These are phyloP conservation scores for Polytrichum commune DNA, from an alignment of 225 moss, liverwort and hornwort genomes.

Conservation along the genomic window DNA sequence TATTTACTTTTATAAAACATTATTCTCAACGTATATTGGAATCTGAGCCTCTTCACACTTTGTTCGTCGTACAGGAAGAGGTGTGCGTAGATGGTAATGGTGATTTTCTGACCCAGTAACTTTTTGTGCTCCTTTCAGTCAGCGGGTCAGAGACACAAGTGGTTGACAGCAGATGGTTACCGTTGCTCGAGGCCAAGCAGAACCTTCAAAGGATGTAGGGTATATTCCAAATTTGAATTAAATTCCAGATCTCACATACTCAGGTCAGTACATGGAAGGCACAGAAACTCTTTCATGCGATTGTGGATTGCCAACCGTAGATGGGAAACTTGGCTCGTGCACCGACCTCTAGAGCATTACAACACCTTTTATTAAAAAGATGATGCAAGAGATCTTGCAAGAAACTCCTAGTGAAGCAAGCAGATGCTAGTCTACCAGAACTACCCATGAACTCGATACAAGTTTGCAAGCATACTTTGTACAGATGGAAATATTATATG, in stretches of 20 bases:
- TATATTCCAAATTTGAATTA: neutral
- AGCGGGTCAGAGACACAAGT: slow-evolving; percentile 19
- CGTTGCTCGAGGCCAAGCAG: slow-evolving; percentile 40
- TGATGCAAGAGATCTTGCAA: no score
- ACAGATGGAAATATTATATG: no score
- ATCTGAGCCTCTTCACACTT: neutral
- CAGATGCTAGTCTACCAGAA: no score
- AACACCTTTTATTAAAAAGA: no score
- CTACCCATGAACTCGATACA: no score
- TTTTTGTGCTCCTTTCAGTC: slow-evolving; percentile 19
- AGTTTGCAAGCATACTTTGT: no score
- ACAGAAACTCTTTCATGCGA: neutral
- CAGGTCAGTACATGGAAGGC: neutral
- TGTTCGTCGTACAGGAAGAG: neutral
- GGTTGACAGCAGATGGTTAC: slow-evolving; percentile 48
- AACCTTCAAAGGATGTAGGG: slow-evolving; percentile 17
- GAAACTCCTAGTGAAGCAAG: no score
- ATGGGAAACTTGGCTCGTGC: no score
- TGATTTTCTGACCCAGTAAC: neutral
- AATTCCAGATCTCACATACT: neutral
- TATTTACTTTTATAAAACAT: no score
- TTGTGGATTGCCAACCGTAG: no score
- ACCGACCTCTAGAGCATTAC: no score
- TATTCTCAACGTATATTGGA: neutral
- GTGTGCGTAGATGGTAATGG: neutral